Base-by-base conservation (phyloP, 2,329 filamentous ascomycete species). In the Ophiostoma montium region DNA sequence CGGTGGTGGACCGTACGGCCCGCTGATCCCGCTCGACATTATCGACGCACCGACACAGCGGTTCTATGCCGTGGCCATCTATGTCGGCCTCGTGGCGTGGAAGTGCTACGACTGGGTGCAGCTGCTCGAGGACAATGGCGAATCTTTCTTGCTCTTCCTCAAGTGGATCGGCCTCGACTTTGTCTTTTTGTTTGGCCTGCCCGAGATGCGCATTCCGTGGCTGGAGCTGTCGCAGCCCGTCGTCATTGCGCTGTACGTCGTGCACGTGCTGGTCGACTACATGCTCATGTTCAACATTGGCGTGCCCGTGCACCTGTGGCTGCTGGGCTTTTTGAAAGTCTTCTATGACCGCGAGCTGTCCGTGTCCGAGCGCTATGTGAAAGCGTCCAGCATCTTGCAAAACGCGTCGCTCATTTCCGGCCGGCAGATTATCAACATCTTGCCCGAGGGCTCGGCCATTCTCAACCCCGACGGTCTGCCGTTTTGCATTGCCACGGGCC, bases 381-480 rank as follows among this genome's bases (percentile, higher is more conserved):
- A 94, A 61, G 80, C 89, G 15, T 84, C 83, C 27, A 82, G 77
- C 54, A 89, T 98, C 55, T 71, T 95, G 53, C 86, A 95, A 62
- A 95, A 96, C 62, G 78, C 86, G 31, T 95, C 89, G 19, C 75
- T 96, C 60, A 96, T 98, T 55, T 76, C 95, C 67, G 92, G 92
- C 60, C 92, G 88, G 63, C 89, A 96, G 67, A 94, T 95, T 58
- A 90, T 98, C 65, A 92, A 98, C 62, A 95, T 98, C 60, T 71
- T 98, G 49, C 92, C 92, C 2, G 92, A 98, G 70, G 94, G 94
- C 16, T 92, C 89, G 45, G 92, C 89, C 13, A 74, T 88, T 45
- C 71, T 98, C 54, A 98, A 98, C 60, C 87, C 88, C 0, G 76
- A 88, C 43, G 75, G 78, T 51, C 68, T 74, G n/a, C 76, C 88